phyloP scores from a whole-genome alignment of 169 alveolate genomes.

The Cyclospora cayetanensis region DNA sequence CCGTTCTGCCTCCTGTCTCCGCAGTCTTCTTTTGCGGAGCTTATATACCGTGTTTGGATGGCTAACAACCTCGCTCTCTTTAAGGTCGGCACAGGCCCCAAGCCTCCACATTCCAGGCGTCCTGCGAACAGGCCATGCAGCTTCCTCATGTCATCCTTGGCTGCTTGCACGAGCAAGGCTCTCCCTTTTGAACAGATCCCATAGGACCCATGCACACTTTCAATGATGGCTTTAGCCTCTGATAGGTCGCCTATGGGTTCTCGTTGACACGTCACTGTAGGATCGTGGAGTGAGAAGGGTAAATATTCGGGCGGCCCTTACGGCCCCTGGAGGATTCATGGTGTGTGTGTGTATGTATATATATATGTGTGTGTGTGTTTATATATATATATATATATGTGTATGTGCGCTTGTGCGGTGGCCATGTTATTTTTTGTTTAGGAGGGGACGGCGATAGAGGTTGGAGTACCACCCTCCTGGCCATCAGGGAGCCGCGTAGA shows the following conservation, averaged over 20 bases:
- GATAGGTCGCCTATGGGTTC: no score
- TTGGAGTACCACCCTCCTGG: background rate
- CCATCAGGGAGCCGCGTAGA: background rate
- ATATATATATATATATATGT: background rate
- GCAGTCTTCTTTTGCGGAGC: slow-evolving; percentile 53
- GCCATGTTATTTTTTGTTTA: background rate
- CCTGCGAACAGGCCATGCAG: no score
- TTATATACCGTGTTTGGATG: background rate
- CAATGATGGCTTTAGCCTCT: no score
- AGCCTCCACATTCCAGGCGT: no score
- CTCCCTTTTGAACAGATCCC: no score
- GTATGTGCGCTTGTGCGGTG: background rate
- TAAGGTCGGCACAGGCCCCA: no score
- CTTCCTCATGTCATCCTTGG: no score
- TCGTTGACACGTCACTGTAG: no score
- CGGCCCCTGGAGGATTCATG: background rate
- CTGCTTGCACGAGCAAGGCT: no score
- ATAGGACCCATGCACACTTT: no score
- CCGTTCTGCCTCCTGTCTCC: background rate
- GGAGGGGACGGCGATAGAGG: background rate
- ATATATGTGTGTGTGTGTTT: background rate
- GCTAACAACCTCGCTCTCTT: background rate
- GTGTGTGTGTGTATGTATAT: background rate
- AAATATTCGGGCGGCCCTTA: background rate
- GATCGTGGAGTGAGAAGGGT: no score